These are phyloP conservation scores for Poterioochromonas sp. DNA, from an alignment of 352 stramenopile species.

Conservation along the genomic window DNA sequence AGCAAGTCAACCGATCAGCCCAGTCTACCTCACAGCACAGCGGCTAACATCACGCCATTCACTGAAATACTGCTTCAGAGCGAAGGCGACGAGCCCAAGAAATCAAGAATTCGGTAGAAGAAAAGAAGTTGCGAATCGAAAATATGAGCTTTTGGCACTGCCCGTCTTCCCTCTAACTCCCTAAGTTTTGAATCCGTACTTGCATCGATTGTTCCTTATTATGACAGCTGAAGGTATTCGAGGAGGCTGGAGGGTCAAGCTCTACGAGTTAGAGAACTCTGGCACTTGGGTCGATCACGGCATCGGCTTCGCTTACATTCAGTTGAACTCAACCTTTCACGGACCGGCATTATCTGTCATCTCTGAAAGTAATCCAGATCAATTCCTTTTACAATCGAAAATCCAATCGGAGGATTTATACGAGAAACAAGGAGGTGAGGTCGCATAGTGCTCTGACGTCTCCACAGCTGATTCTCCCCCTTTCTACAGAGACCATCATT, in stretches of 20 bases:
- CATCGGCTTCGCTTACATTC: background rate
- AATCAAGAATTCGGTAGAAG: background rate
- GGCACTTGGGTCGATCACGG: conserved; percentile 11
- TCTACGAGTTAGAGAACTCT: conserved; percentile 14
- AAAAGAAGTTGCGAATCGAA: background rate
- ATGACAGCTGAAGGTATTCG: background rate
- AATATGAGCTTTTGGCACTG: background rate
- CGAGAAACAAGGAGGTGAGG: conserved; percentile 29
- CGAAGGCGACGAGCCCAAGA: background rate
- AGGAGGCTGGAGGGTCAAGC: background rate
- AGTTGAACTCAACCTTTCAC: background rate
- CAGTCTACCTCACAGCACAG: background rate
- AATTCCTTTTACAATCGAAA: background rate
- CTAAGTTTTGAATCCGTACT: background rate
- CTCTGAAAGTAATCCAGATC: background rate
- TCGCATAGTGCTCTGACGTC: background rate
- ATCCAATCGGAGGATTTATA: conserved; percentile 9
- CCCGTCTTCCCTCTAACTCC: no score
- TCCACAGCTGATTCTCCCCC: background rate
- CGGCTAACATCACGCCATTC: background rate
- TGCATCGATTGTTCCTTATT: background rate
- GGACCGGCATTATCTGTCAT: background rate
- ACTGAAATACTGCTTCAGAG: background rate
- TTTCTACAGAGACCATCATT: conserved; percentile 5
- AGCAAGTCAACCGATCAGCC: no score